These are phyloP conservation scores for Isabelozyma pseudorhagii DNA, from an alignment of 805 yeast species.

Conservation along the genomic window DNA sequence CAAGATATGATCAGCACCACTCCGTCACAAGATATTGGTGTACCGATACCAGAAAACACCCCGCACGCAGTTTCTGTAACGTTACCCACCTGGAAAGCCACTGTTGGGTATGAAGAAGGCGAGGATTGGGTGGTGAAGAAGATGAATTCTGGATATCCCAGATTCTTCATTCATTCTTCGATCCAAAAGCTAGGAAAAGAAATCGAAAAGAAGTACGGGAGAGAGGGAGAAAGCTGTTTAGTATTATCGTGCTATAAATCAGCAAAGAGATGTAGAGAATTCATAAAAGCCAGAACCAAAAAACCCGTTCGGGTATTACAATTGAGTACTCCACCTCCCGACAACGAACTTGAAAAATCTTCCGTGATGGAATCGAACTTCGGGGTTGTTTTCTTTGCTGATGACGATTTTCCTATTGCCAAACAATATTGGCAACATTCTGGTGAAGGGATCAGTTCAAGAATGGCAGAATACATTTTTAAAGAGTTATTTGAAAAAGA, in stretches of 20 bases:
- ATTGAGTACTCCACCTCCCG: constrained; percentile 67
- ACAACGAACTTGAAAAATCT: constrained; percentile 54
- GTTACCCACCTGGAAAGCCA: constrained; percentile 92
- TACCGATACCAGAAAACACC: constrained; percentile 83
- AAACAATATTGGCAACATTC: constrained; percentile 95
- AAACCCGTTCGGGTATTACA: constrained; percentile 60
- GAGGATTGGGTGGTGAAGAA: constrained; percentile 71
- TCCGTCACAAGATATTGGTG: constrained; percentile 59
- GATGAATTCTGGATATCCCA: constrained; percentile 87
- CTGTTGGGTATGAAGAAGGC: constrained; percentile 90
- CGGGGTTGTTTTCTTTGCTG: constrained; percentile 76
- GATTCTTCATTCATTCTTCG: constrained; percentile 68
- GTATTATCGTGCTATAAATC: constrained; percentile 73
- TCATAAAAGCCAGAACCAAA: constrained; percentile 47
- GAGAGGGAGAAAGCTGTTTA: constrained; percentile 72
- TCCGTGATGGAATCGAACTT: constrained; percentile 64
- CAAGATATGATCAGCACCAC: constrained; percentile 2
- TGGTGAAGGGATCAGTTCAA: constrained; percentile 93
- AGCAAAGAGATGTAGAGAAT: constrained; percentile 85
- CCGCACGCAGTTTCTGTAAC: constrained; percentile 94
- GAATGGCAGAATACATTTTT: constrained; percentile 81
- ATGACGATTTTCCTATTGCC: constrained; percentile 55
- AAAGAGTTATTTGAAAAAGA: constrained; percentile 47
- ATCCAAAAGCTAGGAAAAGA: constrained; percentile 55
- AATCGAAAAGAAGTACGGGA: constrained; percentile 68